phyloP scores from a whole-genome alignment of 2,329 filamentous ascomycete genomes.

The Sordariomycetes sp. region DNA sequence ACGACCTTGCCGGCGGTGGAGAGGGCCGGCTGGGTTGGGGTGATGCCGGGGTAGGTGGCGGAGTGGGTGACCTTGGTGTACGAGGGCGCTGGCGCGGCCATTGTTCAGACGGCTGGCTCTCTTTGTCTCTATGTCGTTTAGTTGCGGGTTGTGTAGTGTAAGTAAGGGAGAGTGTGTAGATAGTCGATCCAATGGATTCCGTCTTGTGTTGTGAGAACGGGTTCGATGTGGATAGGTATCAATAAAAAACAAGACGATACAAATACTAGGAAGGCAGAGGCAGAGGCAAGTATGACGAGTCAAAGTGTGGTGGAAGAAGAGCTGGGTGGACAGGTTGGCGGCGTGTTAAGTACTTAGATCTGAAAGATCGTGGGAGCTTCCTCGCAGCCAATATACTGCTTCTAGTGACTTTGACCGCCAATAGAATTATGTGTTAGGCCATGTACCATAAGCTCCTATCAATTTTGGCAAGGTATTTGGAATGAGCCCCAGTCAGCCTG shows the following conservation, averaged over 20 bases:
- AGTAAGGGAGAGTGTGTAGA: neutral
- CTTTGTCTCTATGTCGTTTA: neutral
- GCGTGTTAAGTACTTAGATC: neutral
- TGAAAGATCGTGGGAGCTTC: neutral
- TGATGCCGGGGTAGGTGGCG: constrained; percentile 18
- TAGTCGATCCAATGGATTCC: neutral
- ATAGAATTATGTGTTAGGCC: neutral
- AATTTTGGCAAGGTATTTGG: too few species aligned
- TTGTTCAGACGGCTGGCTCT: neutral
- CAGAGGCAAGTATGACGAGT: neutral
- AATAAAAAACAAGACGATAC: neutral
- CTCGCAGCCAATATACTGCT: too few species aligned
- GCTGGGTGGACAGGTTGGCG: neutral
- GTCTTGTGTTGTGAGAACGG: neutral
- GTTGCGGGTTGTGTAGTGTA: neutral
- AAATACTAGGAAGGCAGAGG: neutral
- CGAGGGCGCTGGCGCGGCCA: neutral
- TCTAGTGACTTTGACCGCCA: too few species aligned
- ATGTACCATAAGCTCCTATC: too few species aligned
- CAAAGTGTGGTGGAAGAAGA: neutral
- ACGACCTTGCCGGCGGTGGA: constrained; percentile 34
- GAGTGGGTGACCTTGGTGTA: constrained; percentile 12
- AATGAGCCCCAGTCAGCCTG: neutral
- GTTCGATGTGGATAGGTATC: neutral
- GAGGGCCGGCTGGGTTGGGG: constrained; percentile 19